phyloP scores from a whole-genome alignment of 2,329 filamentous ascomycete genomes.

The Knufia fluminis region DNA sequence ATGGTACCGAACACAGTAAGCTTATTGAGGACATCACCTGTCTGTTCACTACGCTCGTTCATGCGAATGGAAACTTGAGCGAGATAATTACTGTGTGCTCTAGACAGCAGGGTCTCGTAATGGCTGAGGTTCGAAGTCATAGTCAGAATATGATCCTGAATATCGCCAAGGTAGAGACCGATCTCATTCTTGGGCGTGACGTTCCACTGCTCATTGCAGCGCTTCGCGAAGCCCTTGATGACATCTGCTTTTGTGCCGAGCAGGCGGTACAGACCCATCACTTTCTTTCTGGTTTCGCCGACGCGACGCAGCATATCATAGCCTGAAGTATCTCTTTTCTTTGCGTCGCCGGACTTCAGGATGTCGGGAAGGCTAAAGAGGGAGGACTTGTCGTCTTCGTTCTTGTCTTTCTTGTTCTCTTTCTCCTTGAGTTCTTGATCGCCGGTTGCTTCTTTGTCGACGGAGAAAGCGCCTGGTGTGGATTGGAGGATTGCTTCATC shows the following conservation, averaged over 20 bases:
- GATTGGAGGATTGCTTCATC: constrained; percentile 74
- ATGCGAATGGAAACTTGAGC: constrained; percentile 98
- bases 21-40: constrained; percentile 87
- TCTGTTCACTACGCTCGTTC: constrained; percentile 95
- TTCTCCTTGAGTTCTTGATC: constrained; percentile 27
- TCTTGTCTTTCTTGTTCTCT: constrained; percentile 29
- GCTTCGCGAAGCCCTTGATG: constrained; percentile 97
- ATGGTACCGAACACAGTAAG: constrained; percentile 94
- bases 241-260: constrained; percentile 97
- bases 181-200: constrained; percentile 92
- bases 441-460: constrained; percentile 28
- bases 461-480: constrained; percentile 52
- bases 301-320: constrained; percentile 86
- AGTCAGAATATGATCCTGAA: constrained; percentile 97
- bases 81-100: constrained; percentile 94
- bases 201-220: constrained; percentile 97
- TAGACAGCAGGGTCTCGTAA: constrained; percentile 91
- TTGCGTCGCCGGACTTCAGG: constrained; percentile 21
- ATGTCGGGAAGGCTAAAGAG: not conserved
- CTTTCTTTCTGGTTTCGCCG: constrained; percentile 89
- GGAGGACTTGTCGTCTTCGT: constrained; percentile 13
- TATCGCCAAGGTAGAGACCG: constrained; percentile 93
- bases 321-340: constrained; percentile 40
- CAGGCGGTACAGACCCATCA: constrained; percentile 89
- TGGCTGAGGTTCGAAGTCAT: constrained; percentile 96